Evolutionary conservation across 2,329 filamentous ascomycete genomes (phyloP).

Genomic region (Botrytis fabae): DNA sequence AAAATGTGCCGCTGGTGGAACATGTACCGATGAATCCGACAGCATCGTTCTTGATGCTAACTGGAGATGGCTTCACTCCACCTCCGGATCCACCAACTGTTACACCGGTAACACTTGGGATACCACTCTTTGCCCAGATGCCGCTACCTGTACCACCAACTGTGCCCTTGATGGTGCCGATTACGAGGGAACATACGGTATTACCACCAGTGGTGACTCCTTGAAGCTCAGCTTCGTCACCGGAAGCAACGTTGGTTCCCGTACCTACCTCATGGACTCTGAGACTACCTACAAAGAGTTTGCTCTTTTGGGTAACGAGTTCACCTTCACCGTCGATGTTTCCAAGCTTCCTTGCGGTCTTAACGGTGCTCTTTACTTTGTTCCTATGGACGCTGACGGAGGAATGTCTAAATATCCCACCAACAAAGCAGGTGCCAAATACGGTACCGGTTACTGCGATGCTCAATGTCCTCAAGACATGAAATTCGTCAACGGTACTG

Average conservation of each 20-base stretch:
- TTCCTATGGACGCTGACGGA: slow-evolving; percentile 62
- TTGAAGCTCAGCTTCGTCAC: slow-evolving; percentile 39
- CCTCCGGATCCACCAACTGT: slow-evolving; percentile 38
- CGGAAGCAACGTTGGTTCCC: slow-evolving; percentile 41
- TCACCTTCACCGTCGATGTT: slow-evolving; percentile 64
- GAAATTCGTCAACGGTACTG: slow-evolving; percentile 52
- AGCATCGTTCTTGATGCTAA: slow-evolving; percentile 52
- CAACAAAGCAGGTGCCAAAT: slow-evolving; percentile 55
- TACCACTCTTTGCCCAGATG: slow-evolving; percentile 50
- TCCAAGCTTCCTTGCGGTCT: slow-evolving; percentile 67
- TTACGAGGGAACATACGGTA: slow-evolving; percentile 47
- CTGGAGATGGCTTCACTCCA: slow-evolving; percentile 43
- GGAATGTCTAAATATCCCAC: slow-evolving; percentile 48
- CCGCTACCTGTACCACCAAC: slow-evolving; percentile 52
- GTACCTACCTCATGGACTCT: slow-evolving; percentile 48
- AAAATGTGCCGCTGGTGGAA: slow-evolving; percentile 19
- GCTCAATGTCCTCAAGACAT: slow-evolving; percentile 33
- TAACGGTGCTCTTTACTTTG: slow-evolving; percentile 70
- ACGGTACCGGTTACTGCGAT: slow-evolving; percentile 37
- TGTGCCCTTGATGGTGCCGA: slow-evolving; percentile 54
- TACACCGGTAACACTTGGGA: slow-evolving; percentile 44
- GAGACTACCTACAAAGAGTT: slow-evolving; percentile 59
- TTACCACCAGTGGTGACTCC: slow-evolving; percentile 43
- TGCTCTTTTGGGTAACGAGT: slow-evolving; percentile 54
- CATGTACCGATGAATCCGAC: slow-evolving; percentile 50